These are phyloP conservation scores for Zasmidium citrigriseum DNA, from an alignment of 2,329 filamentous ascomycete species.

Conservation along the genomic window DNA sequence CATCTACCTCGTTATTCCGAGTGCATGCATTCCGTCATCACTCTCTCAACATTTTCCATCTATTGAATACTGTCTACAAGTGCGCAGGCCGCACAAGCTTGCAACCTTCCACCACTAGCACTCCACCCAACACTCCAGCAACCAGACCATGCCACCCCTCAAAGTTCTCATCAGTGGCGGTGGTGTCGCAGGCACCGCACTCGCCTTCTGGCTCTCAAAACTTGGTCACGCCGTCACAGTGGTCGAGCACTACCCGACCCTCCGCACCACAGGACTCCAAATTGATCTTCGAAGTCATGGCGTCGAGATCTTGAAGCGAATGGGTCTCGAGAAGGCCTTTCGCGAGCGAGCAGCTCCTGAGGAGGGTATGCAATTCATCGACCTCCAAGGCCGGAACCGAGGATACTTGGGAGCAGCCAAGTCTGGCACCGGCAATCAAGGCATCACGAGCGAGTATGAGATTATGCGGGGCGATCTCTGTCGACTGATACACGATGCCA, in stretches of 20 bases:
- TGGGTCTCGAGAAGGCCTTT: constrained; percentile 43
- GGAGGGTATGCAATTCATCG: constrained; percentile 43
- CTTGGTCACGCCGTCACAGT: constrained; percentile 39
- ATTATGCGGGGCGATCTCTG: constrained; percentile 41
- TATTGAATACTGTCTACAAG: neutral
- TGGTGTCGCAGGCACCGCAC: constrained; percentile 41
- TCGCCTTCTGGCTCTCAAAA: constrained; percentile 38
- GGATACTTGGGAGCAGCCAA: constrained; percentile 19
- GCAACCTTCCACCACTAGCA: neutral
- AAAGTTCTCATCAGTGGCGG: constrained; percentile 41
- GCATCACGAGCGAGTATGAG: constrained; percentile 40
- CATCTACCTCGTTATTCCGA: neutral
- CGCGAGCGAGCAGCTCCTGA: constrained; percentile 41
- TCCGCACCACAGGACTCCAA: constrained; percentile 45
- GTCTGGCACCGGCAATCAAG: constrained; percentile 36
- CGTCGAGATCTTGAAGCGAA: constrained; percentile 42
- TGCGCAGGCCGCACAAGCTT: neutral
- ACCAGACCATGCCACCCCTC: constrained; percentile 3
- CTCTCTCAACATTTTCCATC: neutral
- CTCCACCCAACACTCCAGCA: neutral
- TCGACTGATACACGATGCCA: constrained; percentile 6
- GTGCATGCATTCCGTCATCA: neutral
- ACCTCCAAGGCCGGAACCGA: constrained; percentile 25
- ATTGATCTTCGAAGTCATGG: constrained; percentile 48
- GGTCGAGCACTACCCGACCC: constrained; percentile 43